Base-by-base conservation (phyloP, 257 asterid genomes). In the Solanum microdontum region DNA sequence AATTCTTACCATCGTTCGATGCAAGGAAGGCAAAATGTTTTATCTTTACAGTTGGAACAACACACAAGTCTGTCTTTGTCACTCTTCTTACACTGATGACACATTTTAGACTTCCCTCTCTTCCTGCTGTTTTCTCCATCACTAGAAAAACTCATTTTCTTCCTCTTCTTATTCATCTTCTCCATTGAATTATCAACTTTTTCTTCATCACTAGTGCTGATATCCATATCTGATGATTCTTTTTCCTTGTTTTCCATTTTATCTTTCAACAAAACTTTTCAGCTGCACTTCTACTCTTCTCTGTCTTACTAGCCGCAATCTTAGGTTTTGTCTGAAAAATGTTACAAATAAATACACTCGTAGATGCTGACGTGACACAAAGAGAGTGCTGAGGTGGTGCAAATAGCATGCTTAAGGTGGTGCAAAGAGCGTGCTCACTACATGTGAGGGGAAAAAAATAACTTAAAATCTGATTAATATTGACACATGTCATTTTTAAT, bases 51-150 rank as follows among this genome's bases (percentile, higher is more conserved):
- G 9, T 74, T 88, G 26, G 89, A 84, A 85, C 95, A 93, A 84
- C 93, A 88, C 17, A 90, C 93, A 60, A 93, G 92, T 43, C 68
- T 62, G 40, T 91, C 94, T 87, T 88, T 93, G 40, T 93, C 94
- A 34, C 87, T 90, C 82, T 91, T 88, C 86, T 91, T 92, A 15
- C 94, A 91, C 19, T 91, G 93, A 84, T 93, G 95, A 69, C 95
- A 91, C 92, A 88, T 91, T 28, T 28, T 28, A 28, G 30, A 28
- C 30, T 28, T 28, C 30, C 30, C 30, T 48, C 51, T 74, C 45
- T 37, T 43, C 51, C 51, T 43, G 51, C 0, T 43, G 51, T 43
- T 43, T 43, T 43, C 15, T 0, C 0, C 51, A 11, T 11, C 51
- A 43, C 51, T 43, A 11, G 15, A 43, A 43, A 43, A 43, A 11